These are phyloP conservation scores for Daucus carota DNA, from an alignment of 129 eudicot genomes.

Conservation along the genomic window DNA sequence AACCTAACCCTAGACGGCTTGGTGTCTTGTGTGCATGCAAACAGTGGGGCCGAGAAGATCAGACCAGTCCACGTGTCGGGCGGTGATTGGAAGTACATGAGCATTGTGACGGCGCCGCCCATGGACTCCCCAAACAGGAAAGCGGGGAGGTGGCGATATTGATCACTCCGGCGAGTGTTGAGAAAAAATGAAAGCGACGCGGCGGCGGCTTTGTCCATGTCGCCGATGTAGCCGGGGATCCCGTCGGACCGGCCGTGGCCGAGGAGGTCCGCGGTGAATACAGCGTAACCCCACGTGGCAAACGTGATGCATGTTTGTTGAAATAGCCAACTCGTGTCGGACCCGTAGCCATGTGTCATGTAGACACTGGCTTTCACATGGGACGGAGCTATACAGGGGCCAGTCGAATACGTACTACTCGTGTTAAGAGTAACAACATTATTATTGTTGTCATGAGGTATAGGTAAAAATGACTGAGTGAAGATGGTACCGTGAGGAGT, in stretches of 20 bases:
- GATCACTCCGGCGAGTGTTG: slow-evolving; percentile 47
- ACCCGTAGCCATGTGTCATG: slow-evolving; percentile 82
- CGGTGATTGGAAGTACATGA: slow-evolving; percentile 70
- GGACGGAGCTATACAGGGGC: neutral
- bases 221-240: slow-evolving; percentile 60
- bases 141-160: slow-evolving; percentile 54
- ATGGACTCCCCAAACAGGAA: slow-evolving; percentile 73
- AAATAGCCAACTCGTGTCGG: slow-evolving; percentile 72
- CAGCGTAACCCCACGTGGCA: slow-evolving; percentile 85
- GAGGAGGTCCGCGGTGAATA: slow-evolving; percentile 71
- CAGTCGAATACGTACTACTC: neutral
- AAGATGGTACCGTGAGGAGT: slow-evolving; percentile 64
- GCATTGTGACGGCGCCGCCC: slow-evolving; percentile 65
- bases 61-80: slow-evolving; percentile 69
- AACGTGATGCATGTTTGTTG: slow-evolving; percentile 62
- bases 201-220: slow-evolving; percentile 55
- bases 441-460: neutral
- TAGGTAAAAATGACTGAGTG: slow-evolving; percentile 67
- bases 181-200: slow-evolving; percentile 37
- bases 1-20: slow-evolving; percentile 74
- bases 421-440: neutral
- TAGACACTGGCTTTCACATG: slow-evolving; percentile 42
- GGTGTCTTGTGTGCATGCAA: slow-evolving; percentile 56
- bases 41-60: slow-evolving; percentile 66
- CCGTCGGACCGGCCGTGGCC: slow-evolving; percentile 92